Conservation (phyloP, 2,329 filamentous ascomycete species). For the Pezicula neosporulosa region DNA sequence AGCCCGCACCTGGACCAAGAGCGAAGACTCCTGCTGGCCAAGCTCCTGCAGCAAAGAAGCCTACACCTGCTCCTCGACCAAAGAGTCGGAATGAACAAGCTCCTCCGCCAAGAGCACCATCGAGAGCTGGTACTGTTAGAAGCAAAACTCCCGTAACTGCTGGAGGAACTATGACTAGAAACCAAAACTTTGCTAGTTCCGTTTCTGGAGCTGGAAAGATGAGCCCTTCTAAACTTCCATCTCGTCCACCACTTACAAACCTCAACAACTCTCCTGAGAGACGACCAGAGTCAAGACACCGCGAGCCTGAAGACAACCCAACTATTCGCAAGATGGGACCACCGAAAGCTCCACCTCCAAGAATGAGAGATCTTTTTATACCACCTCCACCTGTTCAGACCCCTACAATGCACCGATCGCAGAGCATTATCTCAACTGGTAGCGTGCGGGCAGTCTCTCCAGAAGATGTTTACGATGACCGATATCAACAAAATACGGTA, state of each 20-base stretch:
- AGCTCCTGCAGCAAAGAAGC: constrained; percentile 39
- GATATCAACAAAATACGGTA: constrained; percentile 30
- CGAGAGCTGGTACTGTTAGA: constrained; percentile 15
- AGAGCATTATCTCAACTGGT: constrained; percentile 46
- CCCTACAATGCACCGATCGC: constrained; percentile 47
- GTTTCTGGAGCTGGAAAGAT: constrained; percentile 20
- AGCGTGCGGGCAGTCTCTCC: constrained; percentile 61
- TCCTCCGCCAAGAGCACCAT: constrained; percentile 19
- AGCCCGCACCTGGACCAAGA: constrained; percentile 56
- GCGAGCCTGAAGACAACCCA: constrained; percentile 26
- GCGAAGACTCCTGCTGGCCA: constrained; percentile 73
- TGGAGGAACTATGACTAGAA: constrained; percentile 20
- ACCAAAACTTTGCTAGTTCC: constrained; percentile 11
- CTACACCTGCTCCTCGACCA: constrained; percentile 20
- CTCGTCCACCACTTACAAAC: constrained; percentile 65
- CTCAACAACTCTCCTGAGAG: constrained; percentile 82
- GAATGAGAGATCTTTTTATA: constrained; percentile 80
- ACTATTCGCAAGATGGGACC: constrained; percentile 44
- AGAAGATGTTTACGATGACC: constrained; percentile 85
- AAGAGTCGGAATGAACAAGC: constrained; percentile 22
- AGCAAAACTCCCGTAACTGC: constrained; percentile 55
- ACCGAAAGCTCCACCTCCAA: constrained; percentile 74
- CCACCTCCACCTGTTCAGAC: constrained; percentile 48
- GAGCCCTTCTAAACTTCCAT: constrained; percentile 68
- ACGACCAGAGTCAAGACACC: constrained; percentile 24